Conservation (phyloP, 2,329 filamentous ascomycete species). For the Fusarium marasasianum region DNA sequence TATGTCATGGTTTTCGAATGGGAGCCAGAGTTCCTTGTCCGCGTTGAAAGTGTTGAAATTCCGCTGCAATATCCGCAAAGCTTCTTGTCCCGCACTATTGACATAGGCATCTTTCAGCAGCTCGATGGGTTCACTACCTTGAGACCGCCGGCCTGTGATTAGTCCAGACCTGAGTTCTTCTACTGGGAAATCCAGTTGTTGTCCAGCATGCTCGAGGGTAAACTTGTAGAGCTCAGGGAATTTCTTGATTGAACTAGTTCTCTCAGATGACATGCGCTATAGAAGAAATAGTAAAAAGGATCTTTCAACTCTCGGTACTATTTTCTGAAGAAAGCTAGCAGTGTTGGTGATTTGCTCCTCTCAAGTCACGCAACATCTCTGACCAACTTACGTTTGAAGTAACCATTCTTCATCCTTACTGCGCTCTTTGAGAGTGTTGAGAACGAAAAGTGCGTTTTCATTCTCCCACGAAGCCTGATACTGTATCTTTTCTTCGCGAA, state of each 20-base stretch:
- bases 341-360: not conserved
- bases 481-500: conserved; percentile 1
- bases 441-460: too few relatives aligned
- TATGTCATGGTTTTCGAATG: not conserved
- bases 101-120: not conserved
- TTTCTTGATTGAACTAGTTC: not conserved
- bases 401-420: not conserved
- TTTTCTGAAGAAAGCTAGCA: not conserved
- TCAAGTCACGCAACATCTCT: not conserved
- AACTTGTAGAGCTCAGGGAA: not conserved
- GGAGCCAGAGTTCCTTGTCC: not conserved
- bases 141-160: not conserved
- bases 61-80: not conserved
- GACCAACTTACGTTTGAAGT: not conserved
- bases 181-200: not conserved
- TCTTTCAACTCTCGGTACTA: not conserved
- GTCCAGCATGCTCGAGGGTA: not conserved
- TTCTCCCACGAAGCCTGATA: not conserved
- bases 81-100: not conserved
- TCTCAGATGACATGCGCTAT: not conserved
- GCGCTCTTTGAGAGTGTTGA: not conserved
- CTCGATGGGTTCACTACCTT: too few relatives aligned
- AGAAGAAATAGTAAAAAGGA: not conserved
- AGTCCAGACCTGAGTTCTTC: not conserved
- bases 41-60: not conserved